A percentile compares a stretch with the other conserved stretches of the same genome.
phyloP scores from a whole-genome alignment of 352 stramenopile genomes.

The Phytophthora capsici region DNA sequence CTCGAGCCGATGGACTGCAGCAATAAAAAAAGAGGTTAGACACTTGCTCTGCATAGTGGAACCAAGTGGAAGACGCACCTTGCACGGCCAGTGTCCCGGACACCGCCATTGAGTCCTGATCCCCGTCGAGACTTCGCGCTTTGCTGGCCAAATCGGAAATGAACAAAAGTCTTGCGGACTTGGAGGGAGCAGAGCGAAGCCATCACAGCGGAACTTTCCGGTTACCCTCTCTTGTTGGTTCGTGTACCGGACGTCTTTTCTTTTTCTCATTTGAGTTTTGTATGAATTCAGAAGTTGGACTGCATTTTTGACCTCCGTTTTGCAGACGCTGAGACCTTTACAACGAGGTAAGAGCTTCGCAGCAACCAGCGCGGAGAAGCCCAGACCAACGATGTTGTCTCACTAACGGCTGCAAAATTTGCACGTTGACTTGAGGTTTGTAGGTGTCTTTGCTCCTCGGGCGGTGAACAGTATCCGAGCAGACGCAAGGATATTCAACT shows the following conservation, averaged over 20 bases:
- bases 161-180: constrained; percentile 10
- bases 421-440: constrained; percentile 12
- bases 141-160: constrained; percentile 51
- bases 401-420: constrained; percentile 20
- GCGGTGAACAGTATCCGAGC: constrained; percentile 20
- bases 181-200: not conserved
- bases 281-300: constrained; percentile 18
- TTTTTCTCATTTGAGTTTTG: constrained; percentile 14
- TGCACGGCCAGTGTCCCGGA: constrained; percentile 51
- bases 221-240: constrained; percentile 22
- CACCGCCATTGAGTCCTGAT: constrained; percentile 44
- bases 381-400: constrained; percentile 17
- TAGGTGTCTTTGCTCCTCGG: constrained; percentile 6
- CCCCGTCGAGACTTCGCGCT: constrained; percentile 34
- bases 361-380: not conserved
- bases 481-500: constrained; percentile 9
- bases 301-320: constrained; percentile 14
- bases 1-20: constrained; percentile 45
- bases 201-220: constrained; percentile 27
- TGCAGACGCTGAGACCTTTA: too few relatives aligned
- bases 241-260: constrained; percentile 7
- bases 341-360: not conserved
- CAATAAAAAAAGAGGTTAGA: constrained; percentile 3
- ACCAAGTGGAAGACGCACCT: constrained; percentile 27
- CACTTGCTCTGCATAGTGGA: not conserved